Base-by-base conservation (phyloP, 164 flowering plant genomes). In the Vitis rupestris region DNA sequence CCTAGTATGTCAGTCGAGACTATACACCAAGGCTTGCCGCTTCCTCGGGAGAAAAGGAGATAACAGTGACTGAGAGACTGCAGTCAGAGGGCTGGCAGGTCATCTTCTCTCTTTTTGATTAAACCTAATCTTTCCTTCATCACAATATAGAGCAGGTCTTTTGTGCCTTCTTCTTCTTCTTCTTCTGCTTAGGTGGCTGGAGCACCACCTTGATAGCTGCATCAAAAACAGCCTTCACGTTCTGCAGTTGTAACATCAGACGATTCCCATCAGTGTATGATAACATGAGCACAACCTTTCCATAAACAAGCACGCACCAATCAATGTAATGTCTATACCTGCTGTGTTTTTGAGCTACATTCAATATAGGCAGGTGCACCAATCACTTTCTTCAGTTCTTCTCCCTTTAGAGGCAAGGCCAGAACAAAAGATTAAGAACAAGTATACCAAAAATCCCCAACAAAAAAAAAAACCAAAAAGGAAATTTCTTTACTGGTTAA, bases 341-440 rank as follows among this genome's bases (percentile, higher is more conserved):
- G 90, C 72, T 88, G 92, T 27, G 92, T 88, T 77, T 88, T 88
- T 44, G 92, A 86, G 66, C 92, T 88, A 66, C 92, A 88, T 63
- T 88, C 92, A 16, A 88, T 79, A 76, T 88, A 88, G 61, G 73
- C 77, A 27, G 88, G 84, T 16, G 90, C 85, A 58, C 92, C 92
- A 72, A 88, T 88, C 16, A 76, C 65, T 68, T 86, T 86, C 80
- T 73, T 85, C 58, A 88, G 79, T 65, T 86, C 92, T 69, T 86
- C 92, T 16, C 92, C 92, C 92, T 88, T 17, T 54, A 78, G 30
- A 60, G 49, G 19, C 50, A 57, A 72, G 14, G 10, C n/a, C 61
- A 30, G 58, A 53, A 30, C 27, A 59, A 12, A 57, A 49, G 14
- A 10, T 53, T 0, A 65, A 47, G 12, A 3, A 54, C 9, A n/a